A percentile compares a stretch with the other conserved stretches of the same genome.
phyloP scores from a whole-genome alignment of 352 stramenopile genomes.

The Globisporangium paddicum region DNA sequence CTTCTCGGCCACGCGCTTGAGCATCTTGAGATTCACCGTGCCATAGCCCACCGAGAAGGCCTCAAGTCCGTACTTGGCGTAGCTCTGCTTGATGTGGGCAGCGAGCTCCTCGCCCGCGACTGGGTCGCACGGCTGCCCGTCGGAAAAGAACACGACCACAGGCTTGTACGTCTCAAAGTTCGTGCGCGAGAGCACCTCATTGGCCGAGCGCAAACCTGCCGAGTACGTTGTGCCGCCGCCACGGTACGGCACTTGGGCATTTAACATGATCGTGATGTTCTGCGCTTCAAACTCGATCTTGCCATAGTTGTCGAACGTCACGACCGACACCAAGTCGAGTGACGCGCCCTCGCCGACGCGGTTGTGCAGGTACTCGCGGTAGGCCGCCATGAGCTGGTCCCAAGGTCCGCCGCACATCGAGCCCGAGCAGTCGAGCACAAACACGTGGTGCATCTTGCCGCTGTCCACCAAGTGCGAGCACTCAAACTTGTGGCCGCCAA shows the following conservation, averaged over 20 bases:
- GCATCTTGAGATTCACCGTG: conserved; percentile 46
- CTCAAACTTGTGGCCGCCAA: conserved; percentile 66
- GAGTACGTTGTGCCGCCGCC: conserved; percentile 51
- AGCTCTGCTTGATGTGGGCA: conserved; percentile 42
- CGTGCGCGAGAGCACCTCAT: conserved; percentile 65
- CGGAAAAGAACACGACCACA: conserved; percentile 75
- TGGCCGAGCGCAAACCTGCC: conserved; percentile 45
- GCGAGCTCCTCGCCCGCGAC: conserved; percentile 46
- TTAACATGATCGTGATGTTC: conserved; percentile 39
- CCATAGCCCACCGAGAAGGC: conserved; percentile 73
- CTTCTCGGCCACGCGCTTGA: conserved; percentile 49
- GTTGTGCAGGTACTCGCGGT: conserved; percentile 63
- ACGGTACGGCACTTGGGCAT: conserved; percentile 23
- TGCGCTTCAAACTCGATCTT: conserved; percentile 47
- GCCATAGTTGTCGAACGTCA: conserved; percentile 48
- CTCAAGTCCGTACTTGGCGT: conserved; percentile 54
- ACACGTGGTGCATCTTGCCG: conserved; percentile 68
- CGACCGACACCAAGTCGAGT: conserved; percentile 68
- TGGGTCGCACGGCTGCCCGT: conserved; percentile 52
- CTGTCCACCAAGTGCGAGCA: conserved; percentile 53
- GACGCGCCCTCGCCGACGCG: conserved; percentile 43
- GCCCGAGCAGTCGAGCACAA: conserved; percentile 74
- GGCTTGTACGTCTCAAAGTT: conserved; percentile 59
- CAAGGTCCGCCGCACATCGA: conserved; percentile 68
- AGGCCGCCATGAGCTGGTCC: conserved; percentile 49